Evolutionary conservation across 352 stramenopile genomes (phyloP).

Genomic region (Pythium diclinum): DNA sequence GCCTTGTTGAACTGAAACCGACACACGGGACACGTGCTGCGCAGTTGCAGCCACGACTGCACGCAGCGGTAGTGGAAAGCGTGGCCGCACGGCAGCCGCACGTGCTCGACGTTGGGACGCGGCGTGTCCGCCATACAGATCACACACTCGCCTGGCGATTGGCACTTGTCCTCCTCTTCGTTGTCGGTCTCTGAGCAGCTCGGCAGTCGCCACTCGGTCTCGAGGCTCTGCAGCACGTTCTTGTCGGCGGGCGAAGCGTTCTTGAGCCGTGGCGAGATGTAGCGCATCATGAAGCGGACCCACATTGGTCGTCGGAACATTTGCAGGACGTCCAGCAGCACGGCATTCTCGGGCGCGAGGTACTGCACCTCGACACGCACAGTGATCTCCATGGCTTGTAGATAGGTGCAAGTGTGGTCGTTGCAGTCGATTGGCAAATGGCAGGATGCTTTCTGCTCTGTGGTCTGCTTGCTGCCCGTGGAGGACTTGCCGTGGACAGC

Average conservation of each 20-base stretch:
- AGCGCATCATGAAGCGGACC: slow-evolving; percentile 58
- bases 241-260: slow-evolving; percentile 44
- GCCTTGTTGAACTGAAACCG: slow-evolving; percentile 81
- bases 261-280: slow-evolving; percentile 64
- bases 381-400: slow-evolving; percentile 38
- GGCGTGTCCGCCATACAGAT: slow-evolving; percentile 85
- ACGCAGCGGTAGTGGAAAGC: slow-evolving; percentile 91
- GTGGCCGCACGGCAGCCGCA: slow-evolving; percentile 87
- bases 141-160: slow-evolving; percentile 41
- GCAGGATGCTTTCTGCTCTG: neutral
- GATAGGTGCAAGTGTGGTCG: neutral
- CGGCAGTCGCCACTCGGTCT: slow-evolving; percentile 25
- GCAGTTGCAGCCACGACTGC: slow-evolving; percentile 86
- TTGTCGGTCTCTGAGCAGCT: neutral
- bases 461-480: neutral
- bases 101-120: slow-evolving; percentile 34
- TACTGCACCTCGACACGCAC: slow-evolving; percentile 64
- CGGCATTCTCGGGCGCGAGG: slow-evolving; percentile 38
- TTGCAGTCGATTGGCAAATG: slow-evolving; percentile 16
- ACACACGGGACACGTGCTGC: slow-evolving; percentile 91
- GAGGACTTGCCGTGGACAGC: neutral
- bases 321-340: slow-evolving; percentile 47
- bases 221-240: slow-evolving; percentile 38
- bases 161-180: neutral
- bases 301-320: slow-evolving; percentile 55